Percentiles rank a stretch among this genome's conserved stretches.
These are phyloP conservation scores for Pichia norvegensis DNA, from an alignment of 1,139 yeast species.

Conservation along the genomic window DNA sequence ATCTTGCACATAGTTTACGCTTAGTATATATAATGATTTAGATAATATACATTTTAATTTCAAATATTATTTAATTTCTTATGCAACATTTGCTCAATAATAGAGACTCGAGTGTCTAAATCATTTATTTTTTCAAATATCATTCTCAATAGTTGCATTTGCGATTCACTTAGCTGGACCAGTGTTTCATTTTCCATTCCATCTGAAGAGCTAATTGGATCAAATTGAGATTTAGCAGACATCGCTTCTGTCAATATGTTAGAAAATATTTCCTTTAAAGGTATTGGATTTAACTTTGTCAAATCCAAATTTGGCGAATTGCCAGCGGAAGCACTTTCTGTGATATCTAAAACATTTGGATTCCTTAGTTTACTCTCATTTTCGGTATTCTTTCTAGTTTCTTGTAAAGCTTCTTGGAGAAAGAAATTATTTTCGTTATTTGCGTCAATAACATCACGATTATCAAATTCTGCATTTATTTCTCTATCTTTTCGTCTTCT, in stretches of 20 bases:
- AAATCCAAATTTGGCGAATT: neutral
- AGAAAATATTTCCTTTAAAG: neutral
- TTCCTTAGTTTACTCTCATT: neutral
- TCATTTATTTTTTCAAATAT: slow-evolving; percentile 6
- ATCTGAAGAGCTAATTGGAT: neutral
- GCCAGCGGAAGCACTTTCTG: neutral
- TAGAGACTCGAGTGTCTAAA: slow-evolving; percentile 1
- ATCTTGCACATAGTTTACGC: neutral
- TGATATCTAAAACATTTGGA: neutral
- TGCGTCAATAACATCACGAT: slow-evolving; percentile 3
- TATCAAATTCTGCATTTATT: neutral
- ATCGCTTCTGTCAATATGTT: neutral
- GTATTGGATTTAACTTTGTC: neutral
- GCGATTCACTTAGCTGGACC: slow-evolving; percentile 1
- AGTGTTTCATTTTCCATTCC: neutral
- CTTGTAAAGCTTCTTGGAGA: slow-evolving; percentile 3
- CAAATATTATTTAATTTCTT: neutral
- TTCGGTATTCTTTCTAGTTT: neutral
- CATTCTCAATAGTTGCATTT: slow-evolving; percentile 1
- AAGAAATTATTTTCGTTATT: slow-evolving; percentile 3
- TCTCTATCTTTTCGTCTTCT: neutral
- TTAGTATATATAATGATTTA: neutral
- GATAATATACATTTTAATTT: neutral
- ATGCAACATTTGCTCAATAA: neutral
- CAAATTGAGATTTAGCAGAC: neutral